Percentiles rank a stretch among this genome's conserved stretches.
Conservation (phyloP, 176 grass and related monocot genomes). For the Cenchrus americanus region DNA sequence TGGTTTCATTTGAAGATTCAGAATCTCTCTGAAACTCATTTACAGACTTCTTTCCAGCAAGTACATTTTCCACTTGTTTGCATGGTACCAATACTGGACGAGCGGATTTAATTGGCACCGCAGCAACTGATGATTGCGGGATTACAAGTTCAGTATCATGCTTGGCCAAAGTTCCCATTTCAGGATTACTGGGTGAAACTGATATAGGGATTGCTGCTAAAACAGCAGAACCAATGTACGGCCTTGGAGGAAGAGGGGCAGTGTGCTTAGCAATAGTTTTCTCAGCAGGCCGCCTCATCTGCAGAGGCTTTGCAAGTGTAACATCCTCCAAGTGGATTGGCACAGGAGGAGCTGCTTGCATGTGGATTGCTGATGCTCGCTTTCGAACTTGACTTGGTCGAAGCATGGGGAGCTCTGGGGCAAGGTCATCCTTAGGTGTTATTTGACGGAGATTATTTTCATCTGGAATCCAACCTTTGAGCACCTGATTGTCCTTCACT, state of each 20-base stretch:
- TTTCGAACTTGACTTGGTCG: constrained; percentile 42
- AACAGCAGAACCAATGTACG: constrained; percentile 47
- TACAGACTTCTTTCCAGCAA: constrained; percentile 34
- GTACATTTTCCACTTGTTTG: constrained; percentile 31
- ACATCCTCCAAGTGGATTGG: constrained; percentile 51
- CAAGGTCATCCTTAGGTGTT: constrained; percentile 49
- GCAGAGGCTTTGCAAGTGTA: constrained; percentile 61
- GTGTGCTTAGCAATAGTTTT: constrained; percentile 38
- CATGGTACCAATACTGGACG: constrained; percentile 34
- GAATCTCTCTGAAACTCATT: constrained; percentile 36
- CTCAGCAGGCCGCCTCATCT: constrained; percentile 60
- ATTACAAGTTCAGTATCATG: constrained; percentile 20
- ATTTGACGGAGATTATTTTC: constrained; percentile 41
- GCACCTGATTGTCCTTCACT: constrained; percentile 54
- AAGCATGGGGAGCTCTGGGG: constrained; percentile 50
- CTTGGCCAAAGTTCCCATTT: constrained; percentile 34
- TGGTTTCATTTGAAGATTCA: constrained; percentile 34
- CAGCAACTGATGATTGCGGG: constrained; percentile 32
- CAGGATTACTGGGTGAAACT: constrained; percentile 35
- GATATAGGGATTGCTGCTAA: constrained; percentile 50
- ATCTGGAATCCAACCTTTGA: constrained; percentile 67
- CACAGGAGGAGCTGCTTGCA: constrained; percentile 38
- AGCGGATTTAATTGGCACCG: constrained; percentile 21
- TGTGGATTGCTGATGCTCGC: constrained; percentile 44
- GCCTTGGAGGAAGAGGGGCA: constrained; percentile 23